Evolutionary conservation across 2,329 filamentous ascomycete species (phyloP), one percentile per base, ranked within the genome.

Genomic region (Plectosphaerella plurivora): DNA sequence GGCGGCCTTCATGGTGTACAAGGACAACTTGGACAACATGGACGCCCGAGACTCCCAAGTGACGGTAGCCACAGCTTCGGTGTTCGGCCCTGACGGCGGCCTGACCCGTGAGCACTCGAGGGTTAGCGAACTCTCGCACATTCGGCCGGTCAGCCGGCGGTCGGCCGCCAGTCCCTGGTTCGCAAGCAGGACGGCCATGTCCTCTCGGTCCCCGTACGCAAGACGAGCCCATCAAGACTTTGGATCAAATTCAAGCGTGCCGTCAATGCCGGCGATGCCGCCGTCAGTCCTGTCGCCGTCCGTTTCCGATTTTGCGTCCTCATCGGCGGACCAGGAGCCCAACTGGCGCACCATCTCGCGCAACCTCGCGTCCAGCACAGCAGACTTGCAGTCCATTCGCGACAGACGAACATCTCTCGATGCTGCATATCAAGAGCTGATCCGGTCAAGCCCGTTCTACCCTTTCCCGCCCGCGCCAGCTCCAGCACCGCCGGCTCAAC

Each of bases 141-240:
- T 51, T 20, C 50, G 56, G 16, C 56, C 56, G 11, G 52, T 58
- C 15, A 58, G 56, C 42, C 54, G 56, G 24, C 56, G 54, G 20
- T 55, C 54, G 5, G 56, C 55, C 15, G 54, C 56, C 10, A 58
- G 52, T 33, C 56, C 56, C 8, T 58, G 56, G 22, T 58, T 58
- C 20, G 54, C 50, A 33, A 52, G 56, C 12, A 50, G 56, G n/a
- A 49, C 52, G n/a, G 54, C 54, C 16, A 48, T 57, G 22, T 50
- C 56, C n/a, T 35, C 54, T 47, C 50, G 52, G 44, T 22, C 52
- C 47, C 24, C 48, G 10, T 44, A 18, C 16, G 6, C 41, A 50
- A 37, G 55, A 53, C 24, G 51, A 18, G 9, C 28, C 28, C 28
- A 33, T 33, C 16, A 53, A 16, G 35, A 49, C 35, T 37, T 46